Conservation (phyloP, 768 basidiomycete genomes). For the Daedaleopsis sinensis region DNA sequence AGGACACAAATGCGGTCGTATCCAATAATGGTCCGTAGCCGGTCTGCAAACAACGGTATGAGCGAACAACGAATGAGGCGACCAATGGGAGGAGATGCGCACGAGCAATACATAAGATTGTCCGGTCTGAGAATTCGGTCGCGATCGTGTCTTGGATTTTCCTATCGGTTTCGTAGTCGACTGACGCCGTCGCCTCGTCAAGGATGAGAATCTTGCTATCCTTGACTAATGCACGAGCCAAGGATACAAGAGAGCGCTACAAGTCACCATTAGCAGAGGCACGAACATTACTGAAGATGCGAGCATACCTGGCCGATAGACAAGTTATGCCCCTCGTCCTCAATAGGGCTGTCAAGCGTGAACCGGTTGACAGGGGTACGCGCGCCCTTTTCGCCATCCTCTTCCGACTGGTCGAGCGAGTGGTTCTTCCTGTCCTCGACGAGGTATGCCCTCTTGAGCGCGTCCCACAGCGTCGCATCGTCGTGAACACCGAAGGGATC, state of each 20-base stretch:
- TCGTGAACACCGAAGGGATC: constrained; percentile 87
- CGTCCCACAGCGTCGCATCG: constrained; percentile 85
- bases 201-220: constrained; percentile 83
- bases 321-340: constrained; percentile 85
- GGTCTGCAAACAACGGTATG: constrained; percentile 48
- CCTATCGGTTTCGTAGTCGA: constrained; percentile 87
- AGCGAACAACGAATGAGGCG: background rate
- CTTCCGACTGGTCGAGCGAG: constrained; percentile 32
- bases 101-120: constrained; percentile 88
- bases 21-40: constrained; percentile 82
- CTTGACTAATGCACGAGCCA: constrained; percentile 89
- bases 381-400: constrained; percentile 40
- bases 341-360: constrained; percentile 80
- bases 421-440: constrained; percentile 51
- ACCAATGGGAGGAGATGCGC: constrained; percentile 33
- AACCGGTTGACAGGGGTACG: constrained; percentile 55
- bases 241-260: constrained; percentile 75
- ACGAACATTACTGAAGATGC: constrained; percentile 28
- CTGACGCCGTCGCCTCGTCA: constrained; percentile 92
- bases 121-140: constrained; percentile 79
- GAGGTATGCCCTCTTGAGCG: constrained; percentile 82
- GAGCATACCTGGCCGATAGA: constrained; percentile 61
- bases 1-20: constrained; percentile 92
- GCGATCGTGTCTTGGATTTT: constrained; percentile 93
- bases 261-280: constrained; percentile 33